Evolutionary conservation across 805 yeast genomes (phyloP).

Genomic region (Cyberlindnera subsufficiens): DNA sequence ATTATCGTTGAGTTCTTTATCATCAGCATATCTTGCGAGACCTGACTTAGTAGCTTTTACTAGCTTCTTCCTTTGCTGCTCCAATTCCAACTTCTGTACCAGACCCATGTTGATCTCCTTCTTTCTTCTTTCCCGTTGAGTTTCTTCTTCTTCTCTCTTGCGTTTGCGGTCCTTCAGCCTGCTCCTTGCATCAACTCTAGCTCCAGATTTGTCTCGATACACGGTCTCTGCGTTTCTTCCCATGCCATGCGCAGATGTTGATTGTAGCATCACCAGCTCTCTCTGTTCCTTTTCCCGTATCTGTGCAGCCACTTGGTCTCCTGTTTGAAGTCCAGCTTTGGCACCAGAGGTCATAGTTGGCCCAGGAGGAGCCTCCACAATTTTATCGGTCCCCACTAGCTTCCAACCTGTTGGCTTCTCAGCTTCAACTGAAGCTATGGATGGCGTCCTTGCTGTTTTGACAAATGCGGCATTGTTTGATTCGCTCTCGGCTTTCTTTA

Average conservation of each 20-base stretch:
- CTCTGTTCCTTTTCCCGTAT: constrained; percentile 26
- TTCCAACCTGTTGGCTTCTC: constrained; percentile 10
- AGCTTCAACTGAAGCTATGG: neutral
- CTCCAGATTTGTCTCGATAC: constrained; percentile 60
- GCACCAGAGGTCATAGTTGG: constrained; percentile 27
- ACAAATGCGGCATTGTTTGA: constrained; percentile 6
- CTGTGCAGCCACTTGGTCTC: constrained; percentile 34
- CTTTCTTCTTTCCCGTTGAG: constrained; percentile 23
- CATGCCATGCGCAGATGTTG: constrained; percentile 5
- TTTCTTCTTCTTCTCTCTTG: constrained; percentile 24
- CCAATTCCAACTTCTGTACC: constrained; percentile 31
- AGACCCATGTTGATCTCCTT: constrained; percentile 32
- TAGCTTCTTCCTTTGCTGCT: constrained; percentile 29
- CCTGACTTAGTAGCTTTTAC: constrained; percentile 20
- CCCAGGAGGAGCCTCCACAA: neutral
- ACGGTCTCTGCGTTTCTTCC: constrained; percentile 32
- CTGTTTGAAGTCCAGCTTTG: constrained; percentile 42
- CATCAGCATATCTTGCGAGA: constrained; percentile 31
- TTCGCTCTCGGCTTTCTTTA: constrained; percentile 1
- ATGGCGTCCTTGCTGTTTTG: neutral
- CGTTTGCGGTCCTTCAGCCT: constrained; percentile 22
- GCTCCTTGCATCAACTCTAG: constrained; percentile 37
- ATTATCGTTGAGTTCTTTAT: constrained; percentile 30
- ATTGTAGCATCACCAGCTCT: constrained; percentile 16
- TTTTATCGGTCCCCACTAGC: constrained; percentile 19